Base-by-base conservation (phyloP, 2,329 filamentous ascomycete species). In the Xylaria hypoxylon region DNA sequence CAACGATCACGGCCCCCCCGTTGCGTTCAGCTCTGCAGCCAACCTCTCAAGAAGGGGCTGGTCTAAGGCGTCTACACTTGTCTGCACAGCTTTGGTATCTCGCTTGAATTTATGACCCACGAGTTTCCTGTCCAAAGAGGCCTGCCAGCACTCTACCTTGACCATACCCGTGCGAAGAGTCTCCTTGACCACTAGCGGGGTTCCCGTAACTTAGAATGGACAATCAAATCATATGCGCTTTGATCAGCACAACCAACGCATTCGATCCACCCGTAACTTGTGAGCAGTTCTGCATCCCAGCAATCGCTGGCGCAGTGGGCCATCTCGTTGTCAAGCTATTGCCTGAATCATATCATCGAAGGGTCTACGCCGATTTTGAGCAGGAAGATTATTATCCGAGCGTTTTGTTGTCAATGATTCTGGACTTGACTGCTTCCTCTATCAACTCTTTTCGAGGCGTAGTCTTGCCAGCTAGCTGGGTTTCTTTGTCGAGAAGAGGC, bases 261-360 rank as follows among this genome's bases (percentile, higher is more conserved):
- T 84, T 99, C 96, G 69, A 98, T 93, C 96, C 96, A 99, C 79
- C 96, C 96, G 76, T 95, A 94, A 68, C 91, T 94, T 65, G 93
- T 97, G 70, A 91, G 85, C 62, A 98, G 84, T 80, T 98, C 95
- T 17, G 94, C 94, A 80, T 98, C 96, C 95, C 95, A 98, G 83
- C 96, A 98, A 83, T 98, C 96, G 62, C 90, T 88, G 55, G 96
- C 96, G 78, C 98, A 99, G 81, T 98, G 96, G n/a, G 96, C 86
- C 58, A 88, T 88, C 76, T 88, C 86, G 74, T 88, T 88, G 67
- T 65, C 73, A 94, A 98, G 97, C 82, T 99, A 96, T 81, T 99
- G 95, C 75, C 96, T 89, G 87, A 98, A 98, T 62, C 96, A 92
- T 72, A 98, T 87, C 85, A 98, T 98, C 71, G 84, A 87, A 78